These are phyloP conservation scores for Tricholoma sp. DNA, from an alignment of 768 basidiomycete species.

Conservation along the genomic window DNA sequence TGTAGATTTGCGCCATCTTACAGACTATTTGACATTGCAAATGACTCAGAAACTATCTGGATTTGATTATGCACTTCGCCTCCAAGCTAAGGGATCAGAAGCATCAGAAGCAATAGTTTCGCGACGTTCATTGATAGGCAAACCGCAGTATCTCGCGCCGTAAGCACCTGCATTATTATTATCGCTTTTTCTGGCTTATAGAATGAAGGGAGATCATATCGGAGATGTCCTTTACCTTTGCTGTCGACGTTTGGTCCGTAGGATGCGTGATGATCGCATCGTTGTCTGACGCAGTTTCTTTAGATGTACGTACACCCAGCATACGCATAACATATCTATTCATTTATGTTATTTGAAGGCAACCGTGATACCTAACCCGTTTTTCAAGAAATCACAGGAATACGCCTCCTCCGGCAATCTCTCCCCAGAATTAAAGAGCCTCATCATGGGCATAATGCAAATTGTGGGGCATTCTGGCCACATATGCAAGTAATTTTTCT, in stretches of 20 bases:
- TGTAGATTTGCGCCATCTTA: not conserved
- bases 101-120: constrained; percentile 15
- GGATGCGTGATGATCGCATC: constrained; percentile 37
- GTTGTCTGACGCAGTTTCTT: constrained; percentile 29
- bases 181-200: not conserved
- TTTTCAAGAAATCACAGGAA: constrained; percentile 17
- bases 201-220: constrained; percentile 34
- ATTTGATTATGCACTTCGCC: constrained; percentile 31
- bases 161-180: constrained; percentile 17
- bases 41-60: constrained; percentile 38
- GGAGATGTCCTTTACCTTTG: constrained; percentile 26
- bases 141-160: constrained; percentile 36
- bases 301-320: constrained; percentile 21
- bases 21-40: not conserved
- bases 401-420: constrained; percentile 21
- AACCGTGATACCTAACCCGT: constrained; percentile 12
- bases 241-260: constrained; percentile 43
- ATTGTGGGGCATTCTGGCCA: constrained; percentile 16
- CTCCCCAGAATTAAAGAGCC: constrained; percentile 20
- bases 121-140: constrained; percentile 6
- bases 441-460: constrained; percentile 24
- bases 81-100: constrained; percentile 20
- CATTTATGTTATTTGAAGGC: constrained; percentile 12
- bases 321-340: constrained; percentile 1
- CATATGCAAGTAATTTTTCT: not conserved